Percentiles rank a stretch among this genome's conserved stretches.
Evolutionary conservation across 2,329 filamentous ascomycete genomes (phyloP).

Genomic region (Pseudogymnoascus sp.): DNA sequence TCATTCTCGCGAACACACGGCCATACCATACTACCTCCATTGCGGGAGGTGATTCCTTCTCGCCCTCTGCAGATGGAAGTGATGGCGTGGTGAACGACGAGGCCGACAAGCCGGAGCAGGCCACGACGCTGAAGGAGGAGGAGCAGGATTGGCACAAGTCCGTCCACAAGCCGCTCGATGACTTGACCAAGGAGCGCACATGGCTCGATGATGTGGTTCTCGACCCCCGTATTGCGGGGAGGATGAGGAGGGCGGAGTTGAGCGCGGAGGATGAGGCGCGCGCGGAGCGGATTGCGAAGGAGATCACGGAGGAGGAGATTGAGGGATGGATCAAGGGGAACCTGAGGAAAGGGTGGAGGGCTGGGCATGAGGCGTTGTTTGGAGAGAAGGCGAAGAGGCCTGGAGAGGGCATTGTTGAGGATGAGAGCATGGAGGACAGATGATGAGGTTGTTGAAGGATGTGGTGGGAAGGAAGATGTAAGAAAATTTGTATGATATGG

Average conservation of each 20-base stretch:
- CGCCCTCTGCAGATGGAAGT: conserved; percentile 10
- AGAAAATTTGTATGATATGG: conserved; percentile 7
- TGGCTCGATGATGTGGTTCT: conserved; percentile 70
- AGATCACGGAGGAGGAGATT: conserved; percentile 57
- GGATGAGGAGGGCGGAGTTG: conserved; percentile 76
- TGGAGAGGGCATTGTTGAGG: conserved; percentile 7
- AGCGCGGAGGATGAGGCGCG: conserved; percentile 60
- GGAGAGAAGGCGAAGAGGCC: conserved; percentile 17
- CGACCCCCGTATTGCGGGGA: conserved; percentile 64
- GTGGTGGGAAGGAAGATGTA: background rate
- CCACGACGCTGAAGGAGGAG: conserved; percentile 58
- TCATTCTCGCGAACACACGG: conserved; percentile 57
- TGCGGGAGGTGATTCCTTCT: conserved; percentile 39
- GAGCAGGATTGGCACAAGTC: conserved; percentile 80
- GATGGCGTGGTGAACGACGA: conserved; percentile 10
- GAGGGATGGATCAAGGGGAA: conserved; percentile 61
- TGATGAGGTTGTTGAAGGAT: background rate
- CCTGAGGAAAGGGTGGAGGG: conserved; percentile 40
- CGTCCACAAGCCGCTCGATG: conserved; percentile 49
- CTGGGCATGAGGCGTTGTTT: conserved; percentile 18
- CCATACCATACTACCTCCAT: conserved; percentile 37
- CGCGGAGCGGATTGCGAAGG: conserved; percentile 46
- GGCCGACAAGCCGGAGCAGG: conserved; percentile 47
- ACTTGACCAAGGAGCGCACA: conserved; percentile 56
- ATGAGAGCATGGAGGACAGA: conserved; percentile 4